Base-by-base conservation (phyloP, 352 stramenopile genomes). In the Globisporangium splendens region DNA sequence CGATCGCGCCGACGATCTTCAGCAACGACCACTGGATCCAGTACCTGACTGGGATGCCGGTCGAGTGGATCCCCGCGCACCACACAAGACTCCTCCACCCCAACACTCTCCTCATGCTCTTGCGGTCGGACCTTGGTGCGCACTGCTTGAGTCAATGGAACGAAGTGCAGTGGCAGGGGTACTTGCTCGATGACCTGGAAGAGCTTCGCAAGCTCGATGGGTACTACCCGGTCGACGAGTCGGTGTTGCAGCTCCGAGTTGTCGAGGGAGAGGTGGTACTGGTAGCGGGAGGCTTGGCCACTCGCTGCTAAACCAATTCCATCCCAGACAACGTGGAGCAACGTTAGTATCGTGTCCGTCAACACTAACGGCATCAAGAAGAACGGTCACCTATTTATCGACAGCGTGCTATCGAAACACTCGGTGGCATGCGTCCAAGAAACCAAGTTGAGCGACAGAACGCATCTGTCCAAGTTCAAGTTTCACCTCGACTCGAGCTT, bases 1-100 rank as follows among this genome's bases (percentile, higher is more conserved):
- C 20, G 18, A 55, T 21, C 0, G 44, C 55, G 4, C 55, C 55
- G 0, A 46, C 43, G n/a, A 35, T 55, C n/a, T 61, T 54, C 18
- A 21, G 24, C 33, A 55, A 54, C 21, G 55, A 61, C 43, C 55
- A 61, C 46, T 61, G 55, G 55, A 61, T 61, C 24, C 55, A 61
- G 10, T 53, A 55, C 55, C 1, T 61, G 17, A 61, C 55, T 53
- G 42, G 21, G 13, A n/a, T 4, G 31, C 54, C 54, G 7, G 54
- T 54, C 17, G 18, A 31, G 5, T 31, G 24, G 24, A 31, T 31
- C 24, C 24, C 24, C 2, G 24, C 24, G 24, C 24, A 31, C 24
- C 24, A 31, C 24, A 31, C 24, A 5, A 31, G 24, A 31, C 24
- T 31, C 24, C 24, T 31, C 24, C 24, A 31, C 24, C 24, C 24